These are phyloP conservation scores for Austroboletus festivus DNA, from an alignment of 768 basidiomycete species.

Conservation along the genomic window DNA sequence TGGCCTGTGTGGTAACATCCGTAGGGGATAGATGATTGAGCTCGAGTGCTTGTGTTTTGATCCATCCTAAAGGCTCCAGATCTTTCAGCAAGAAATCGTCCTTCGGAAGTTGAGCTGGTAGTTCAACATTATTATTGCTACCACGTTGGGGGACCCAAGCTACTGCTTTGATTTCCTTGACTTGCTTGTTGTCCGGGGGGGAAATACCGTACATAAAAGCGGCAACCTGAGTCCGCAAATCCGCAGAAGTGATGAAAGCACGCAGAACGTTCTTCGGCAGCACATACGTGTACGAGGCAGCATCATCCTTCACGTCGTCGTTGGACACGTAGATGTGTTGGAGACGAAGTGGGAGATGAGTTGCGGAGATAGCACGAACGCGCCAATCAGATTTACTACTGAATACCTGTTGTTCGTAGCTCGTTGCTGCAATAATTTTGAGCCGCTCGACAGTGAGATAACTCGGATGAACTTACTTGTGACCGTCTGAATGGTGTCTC, in stretches of 20 bases:
- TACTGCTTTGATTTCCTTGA: conserved; percentile 97
- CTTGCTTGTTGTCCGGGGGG: conserved; percentile 94
- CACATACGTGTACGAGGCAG: conserved; percentile 90
- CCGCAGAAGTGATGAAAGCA: conserved; percentile 89
- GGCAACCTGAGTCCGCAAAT: conserved; percentile 94
- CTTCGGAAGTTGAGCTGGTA: conserved; percentile 85
- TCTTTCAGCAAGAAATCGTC: conserved; percentile 96
- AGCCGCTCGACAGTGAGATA: background rate
- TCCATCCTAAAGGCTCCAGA: conserved; percentile 92
- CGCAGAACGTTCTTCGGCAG: conserved; percentile 96
- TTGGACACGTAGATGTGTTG: conserved; percentile 99
- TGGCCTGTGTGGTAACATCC: conserved; percentile 92
- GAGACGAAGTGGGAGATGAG: conserved; percentile 90
- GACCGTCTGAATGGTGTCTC: conserved; percentile 91
- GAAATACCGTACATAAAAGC: conserved; percentile 92
- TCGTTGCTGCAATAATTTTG: conserved; percentile 60
- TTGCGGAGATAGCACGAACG: conserved; percentile 95
- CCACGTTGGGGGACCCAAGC: conserved; percentile 98
- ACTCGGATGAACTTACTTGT: conserved; percentile 60
- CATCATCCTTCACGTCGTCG: conserved; percentile 98
- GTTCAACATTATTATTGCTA: conserved; percentile 90
- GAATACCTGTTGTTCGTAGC: conserved; percentile 98
- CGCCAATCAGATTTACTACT: conserved; percentile 99
- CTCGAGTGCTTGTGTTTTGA: conserved; percentile 95
- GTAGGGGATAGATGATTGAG: conserved; percentile 88